Percentiles rank a stretch among this genome's conserved stretches.
These are phyloP conservation scores for Anastatica hierochuntica DNA, from an alignment of 345 rosid species.

Conservation along the genomic window DNA sequence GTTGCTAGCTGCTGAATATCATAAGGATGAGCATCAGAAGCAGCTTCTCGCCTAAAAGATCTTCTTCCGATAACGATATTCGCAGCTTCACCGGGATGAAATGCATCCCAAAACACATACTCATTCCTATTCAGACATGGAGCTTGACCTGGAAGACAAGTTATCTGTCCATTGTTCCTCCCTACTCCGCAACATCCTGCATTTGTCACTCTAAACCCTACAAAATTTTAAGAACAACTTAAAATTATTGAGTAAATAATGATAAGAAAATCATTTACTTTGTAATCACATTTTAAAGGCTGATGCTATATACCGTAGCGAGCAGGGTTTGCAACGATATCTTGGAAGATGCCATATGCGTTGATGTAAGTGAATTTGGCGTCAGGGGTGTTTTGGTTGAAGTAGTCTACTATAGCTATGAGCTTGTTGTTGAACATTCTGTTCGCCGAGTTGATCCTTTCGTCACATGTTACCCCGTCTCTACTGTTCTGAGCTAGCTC, in stretches of 20 bases:
- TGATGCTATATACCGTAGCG: constrained; percentile 15
- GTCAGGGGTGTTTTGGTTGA: constrained; percentile 48
- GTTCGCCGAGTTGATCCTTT: constrained; percentile 52
- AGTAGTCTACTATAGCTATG: constrained; percentile 45
- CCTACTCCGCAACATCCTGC: constrained; percentile 74
- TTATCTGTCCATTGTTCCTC: constrained; percentile 69
- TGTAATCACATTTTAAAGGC: not conserved
- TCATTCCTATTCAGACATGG: constrained; percentile 53
- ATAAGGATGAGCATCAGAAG: constrained; percentile 50
- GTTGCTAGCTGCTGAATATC: constrained; percentile 47
- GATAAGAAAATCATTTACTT: not conserved
- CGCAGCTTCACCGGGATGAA: constrained; percentile 59
- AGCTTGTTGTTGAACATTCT: constrained; percentile 70
- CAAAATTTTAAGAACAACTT: too few species aligned
- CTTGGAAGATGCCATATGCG: constrained; percentile 68
- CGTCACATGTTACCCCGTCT: constrained; percentile 61
- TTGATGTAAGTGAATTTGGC: constrained; percentile 65
- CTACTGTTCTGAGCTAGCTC: constrained; percentile 61
- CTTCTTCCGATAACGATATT: constrained; percentile 44
- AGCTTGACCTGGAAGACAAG: constrained; percentile 51
- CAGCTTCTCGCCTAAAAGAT: constrained; percentile 38
- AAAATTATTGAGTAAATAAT: not conserved
- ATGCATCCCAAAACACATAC: constrained; percentile 72
- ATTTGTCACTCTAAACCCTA: constrained; percentile 45
- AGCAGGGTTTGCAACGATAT: constrained; percentile 37